These are phyloP conservation scores for Nannizziopsis barbatae DNA, from an alignment of 2,329 filamentous ascomycete species.

Conservation along the genomic window DNA sequence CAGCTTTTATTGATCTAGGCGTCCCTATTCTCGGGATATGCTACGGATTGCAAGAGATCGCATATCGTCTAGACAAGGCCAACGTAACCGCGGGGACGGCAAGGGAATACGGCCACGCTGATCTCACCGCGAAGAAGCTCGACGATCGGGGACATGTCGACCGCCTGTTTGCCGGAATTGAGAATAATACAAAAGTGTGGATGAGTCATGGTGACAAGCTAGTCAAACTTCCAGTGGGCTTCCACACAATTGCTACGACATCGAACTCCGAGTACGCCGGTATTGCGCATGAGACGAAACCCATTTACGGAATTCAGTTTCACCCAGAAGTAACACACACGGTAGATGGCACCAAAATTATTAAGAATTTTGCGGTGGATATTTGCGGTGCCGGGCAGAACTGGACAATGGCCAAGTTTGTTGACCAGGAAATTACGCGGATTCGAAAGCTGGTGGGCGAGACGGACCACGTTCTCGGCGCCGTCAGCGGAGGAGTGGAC, in stretches of 20 bases:
- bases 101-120: constrained; percentile 61
- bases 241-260: constrained; percentile 63
- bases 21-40: constrained; percentile 53
- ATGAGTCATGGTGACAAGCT: constrained; percentile 92
- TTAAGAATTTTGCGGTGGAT: constrained; percentile 71
- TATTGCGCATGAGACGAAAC: constrained; percentile 47
- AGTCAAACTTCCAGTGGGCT: constrained; percentile 57
- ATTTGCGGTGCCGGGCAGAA: constrained; percentile 67
- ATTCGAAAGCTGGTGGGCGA: constrained; percentile 75
- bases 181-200: constrained; percentile 59
- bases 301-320: constrained; percentile 75
- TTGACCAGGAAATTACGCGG: constrained; percentile 65
- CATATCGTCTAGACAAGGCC: constrained; percentile 53
- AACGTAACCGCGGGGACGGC: constrained; percentile 59
- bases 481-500: constrained; percentile 76
- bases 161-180: constrained; percentile 64
- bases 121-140: constrained; percentile 50
- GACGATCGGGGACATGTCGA: constrained; percentile 46
- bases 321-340: constrained; percentile 73
- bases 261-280: constrained; percentile 67
- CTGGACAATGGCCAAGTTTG: constrained; percentile 81
- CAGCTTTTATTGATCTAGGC: constrained; percentile 56
- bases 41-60: constrained; percentile 58
- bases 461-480: constrained; percentile 69
- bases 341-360: constrained; percentile 54